Base-by-base conservation (phyloP, 805 yeast species). In the Candida sanyiensis region DNA sequence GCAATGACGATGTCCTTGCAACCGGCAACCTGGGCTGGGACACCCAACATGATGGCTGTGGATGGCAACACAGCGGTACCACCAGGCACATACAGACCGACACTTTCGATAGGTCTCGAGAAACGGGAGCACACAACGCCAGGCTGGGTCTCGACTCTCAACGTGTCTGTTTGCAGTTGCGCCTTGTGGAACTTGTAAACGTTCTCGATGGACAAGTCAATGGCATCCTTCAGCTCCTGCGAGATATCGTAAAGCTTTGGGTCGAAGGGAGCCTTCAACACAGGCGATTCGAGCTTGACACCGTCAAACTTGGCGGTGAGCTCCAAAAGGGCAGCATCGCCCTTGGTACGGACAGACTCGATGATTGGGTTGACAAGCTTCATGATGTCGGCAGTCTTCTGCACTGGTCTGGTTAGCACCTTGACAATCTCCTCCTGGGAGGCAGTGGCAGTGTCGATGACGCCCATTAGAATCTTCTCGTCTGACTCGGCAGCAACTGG, bases 21-120 rank as follows among this genome's bases (percentile, higher is more conserved):
- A 6, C 96, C 96, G 20, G 99, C 99, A 45, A 89, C 99, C 60
- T 80, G 77, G 15, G 98, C 98, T 17, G 99, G 99, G 37, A 93
- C 96, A 55, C 98, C 97, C 52, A 93, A 73, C 97, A 93, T 93
- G 64, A 93, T 73, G 5, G 97, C 94, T 11, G 99, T 93, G 15
- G 97, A 90, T 29, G 99, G 99, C 48, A 93, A 73, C 24, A 93
- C 90, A 3, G 99, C 99, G 31, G 97, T 88, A 51, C 99, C 99
- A 52, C 99, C 99, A 39, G 99, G 99, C 44, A 93, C 85, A 58
- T 93, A 93, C 43, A 94, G 73, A 44, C 98, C 99, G 39, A 93
- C 98, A 43, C 76, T 80, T 56, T 87, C 95, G 50, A 93, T 88
- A 6, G 98, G 93, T 55, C 96, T 79, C 12, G 97, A 84, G 62